Evolutionary conservation across 75 land plant genomes (phyloP).

Genomic region (Sequoiadendron giganteum): DNA sequence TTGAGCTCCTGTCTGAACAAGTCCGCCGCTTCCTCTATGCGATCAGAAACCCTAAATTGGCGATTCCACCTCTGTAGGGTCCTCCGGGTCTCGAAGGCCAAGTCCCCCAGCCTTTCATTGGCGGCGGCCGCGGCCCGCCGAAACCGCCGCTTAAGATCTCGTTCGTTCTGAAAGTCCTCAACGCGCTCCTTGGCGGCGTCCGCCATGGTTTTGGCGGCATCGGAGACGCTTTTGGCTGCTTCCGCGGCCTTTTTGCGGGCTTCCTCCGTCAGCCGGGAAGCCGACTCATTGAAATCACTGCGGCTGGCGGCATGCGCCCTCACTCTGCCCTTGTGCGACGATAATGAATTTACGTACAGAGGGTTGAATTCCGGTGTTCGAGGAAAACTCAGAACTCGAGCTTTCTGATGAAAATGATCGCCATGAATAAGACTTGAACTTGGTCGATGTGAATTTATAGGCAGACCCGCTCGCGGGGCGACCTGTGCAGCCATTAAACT

Average conservation of each 20-base stretch:
- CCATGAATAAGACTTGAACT: background rate
- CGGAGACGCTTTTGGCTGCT: background rate
- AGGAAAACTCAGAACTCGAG: background rate
- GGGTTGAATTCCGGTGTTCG: background rate
- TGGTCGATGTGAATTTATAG: background rate
- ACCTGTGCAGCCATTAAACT: background rate
- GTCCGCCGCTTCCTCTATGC: slow-evolving; percentile 21
- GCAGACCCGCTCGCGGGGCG: background rate
- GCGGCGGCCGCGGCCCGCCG: slow-evolving; percentile 13
- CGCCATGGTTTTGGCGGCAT: slow-evolving; percentile 5
- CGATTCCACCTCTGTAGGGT: slow-evolving; percentile 28
- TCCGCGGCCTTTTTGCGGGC: background rate
- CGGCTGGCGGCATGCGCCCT: slow-evolving; percentile 6
- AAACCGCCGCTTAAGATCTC: slow-evolving; percentile 4
- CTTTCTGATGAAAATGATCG: background rate
- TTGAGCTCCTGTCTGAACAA: slow-evolving; percentile 36
- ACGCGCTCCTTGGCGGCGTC: slow-evolving; percentile 1
- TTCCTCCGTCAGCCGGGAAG: background rate
- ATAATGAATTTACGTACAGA: background rate
- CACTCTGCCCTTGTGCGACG: background rate
- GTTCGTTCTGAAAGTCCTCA: background rate
- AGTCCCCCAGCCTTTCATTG: slow-evolving; percentile 32
- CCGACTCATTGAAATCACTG: background rate
- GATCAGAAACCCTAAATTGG: slow-evolving; percentile 27
- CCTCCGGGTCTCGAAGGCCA: slow-evolving; percentile 29